Percentiles rank a stretch among this genome's conserved stretches.
Conservation (phyloP, 2,329 filamentous ascomycete species). For the Lachnellula cervina region DNA sequence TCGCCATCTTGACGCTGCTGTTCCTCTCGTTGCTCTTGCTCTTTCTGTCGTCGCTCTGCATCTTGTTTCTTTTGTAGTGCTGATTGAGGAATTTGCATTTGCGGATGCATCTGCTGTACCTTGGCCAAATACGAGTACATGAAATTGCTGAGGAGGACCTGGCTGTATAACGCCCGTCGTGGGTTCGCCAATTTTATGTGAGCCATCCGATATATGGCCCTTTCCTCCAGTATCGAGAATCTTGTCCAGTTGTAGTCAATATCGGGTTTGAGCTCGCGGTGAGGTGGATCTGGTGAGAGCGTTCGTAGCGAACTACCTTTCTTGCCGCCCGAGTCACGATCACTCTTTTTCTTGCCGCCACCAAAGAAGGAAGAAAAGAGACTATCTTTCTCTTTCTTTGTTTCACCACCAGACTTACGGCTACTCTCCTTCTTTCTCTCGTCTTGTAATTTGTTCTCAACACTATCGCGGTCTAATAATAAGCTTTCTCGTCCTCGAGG, state of each 20-base stretch:
- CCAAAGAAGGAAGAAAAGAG: constrained; percentile 94
- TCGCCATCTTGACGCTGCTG: constrained; percentile 31
- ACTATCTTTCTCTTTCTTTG: constrained; percentile 88
- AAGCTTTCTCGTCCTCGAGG: constrained; percentile 73
- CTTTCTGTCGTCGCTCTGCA: constrained; percentile 45
- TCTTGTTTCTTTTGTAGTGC: constrained; percentile 65
- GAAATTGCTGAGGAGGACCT: constrained; percentile 96
- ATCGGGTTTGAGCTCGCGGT: constrained; percentile 72
- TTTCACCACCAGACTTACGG: constrained; percentile 64
- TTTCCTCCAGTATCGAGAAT: constrained; percentile 91
- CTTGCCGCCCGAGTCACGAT: constrained; percentile 68
- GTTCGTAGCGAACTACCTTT: constrained; percentile 67
- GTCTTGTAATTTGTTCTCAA: constrained; percentile 68
- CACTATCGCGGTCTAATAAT: constrained; percentile 71
- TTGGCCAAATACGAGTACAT: constrained; percentile 99
- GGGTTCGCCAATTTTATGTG: constrained; percentile 99
- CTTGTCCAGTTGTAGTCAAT: constrained; percentile 95
- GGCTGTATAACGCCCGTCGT: constrained; percentile 82
- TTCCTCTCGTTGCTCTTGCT: constrained; percentile 33
- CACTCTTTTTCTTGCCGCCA: constrained; percentile 79
- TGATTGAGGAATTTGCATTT: constrained; percentile 84
- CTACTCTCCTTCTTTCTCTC: constrained; percentile 77
- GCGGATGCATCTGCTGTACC: constrained; percentile 97
- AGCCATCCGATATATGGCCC: constrained; percentile 97
- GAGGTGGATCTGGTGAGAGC: constrained; percentile 75